Percentiles rank a stretch among this genome's conserved stretches.
phyloP scores from a whole-genome alignment of 345 rosid genomes.

The Eucalyptus marginata region DNA sequence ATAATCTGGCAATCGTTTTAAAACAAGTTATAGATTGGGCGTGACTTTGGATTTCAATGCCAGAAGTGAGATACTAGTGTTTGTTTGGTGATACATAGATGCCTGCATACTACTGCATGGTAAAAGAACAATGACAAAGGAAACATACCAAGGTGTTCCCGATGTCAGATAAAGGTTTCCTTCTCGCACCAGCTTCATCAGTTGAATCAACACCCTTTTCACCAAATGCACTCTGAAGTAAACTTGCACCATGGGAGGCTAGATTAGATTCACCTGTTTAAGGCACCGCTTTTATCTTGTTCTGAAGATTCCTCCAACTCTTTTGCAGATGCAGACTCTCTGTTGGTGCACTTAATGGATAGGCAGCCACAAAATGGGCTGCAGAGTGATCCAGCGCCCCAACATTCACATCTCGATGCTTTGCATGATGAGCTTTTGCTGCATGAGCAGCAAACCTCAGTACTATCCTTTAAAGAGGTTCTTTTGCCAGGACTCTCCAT shows the following conservation, averaged over 20 bases:
- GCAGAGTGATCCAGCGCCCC: slow-evolving; percentile 44
- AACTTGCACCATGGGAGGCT: slow-evolving; percentile 67
- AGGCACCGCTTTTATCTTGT: neutral
- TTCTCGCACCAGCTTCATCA: slow-evolving; percentile 23
- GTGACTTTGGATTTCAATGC: neutral
- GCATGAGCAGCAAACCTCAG: slow-evolving; percentile 54
- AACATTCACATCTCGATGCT: slow-evolving; percentile 69
- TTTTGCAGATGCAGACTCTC: neutral
- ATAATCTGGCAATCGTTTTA: neutral
- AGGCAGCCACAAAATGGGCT: slow-evolving; percentile 62
- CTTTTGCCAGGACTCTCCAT: slow-evolving; percentile 12
- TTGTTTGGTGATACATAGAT: neutral
- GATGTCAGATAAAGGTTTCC: slow-evolving; percentile 74
- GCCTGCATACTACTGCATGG: too few relatives aligned
- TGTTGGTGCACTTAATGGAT: slow-evolving; percentile 48
- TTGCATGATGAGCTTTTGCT: slow-evolving; percentile 56
- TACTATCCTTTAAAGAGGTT: neutral
- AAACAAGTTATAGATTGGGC: neutral
- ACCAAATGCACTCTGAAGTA: slow-evolving; percentile 64
- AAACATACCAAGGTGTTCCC: slow-evolving; percentile 55
- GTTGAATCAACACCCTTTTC: slow-evolving; percentile 24
- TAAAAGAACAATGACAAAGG: neutral
- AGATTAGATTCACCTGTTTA: slow-evolving; percentile 17
- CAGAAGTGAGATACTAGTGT: neutral
- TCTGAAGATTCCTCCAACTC: slow-evolving; percentile 13